Percentiles rank a stretch among this genome's conserved stretches.
These are phyloP conservation scores for Melaleuca alternifolia DNA, from an alignment of 345 rosid genomes.

Conservation along the genomic window DNA sequence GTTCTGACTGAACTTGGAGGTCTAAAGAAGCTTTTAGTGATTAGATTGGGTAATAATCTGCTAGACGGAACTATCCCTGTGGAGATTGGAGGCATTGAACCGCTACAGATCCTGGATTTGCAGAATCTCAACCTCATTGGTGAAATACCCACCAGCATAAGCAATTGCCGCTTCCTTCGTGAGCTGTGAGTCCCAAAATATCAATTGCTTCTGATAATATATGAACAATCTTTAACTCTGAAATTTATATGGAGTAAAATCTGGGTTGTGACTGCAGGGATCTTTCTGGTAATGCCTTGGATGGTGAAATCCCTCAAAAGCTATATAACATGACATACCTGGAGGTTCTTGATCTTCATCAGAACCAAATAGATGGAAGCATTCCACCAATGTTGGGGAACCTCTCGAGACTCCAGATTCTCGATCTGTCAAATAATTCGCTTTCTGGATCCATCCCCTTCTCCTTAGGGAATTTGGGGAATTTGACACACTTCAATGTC, in stretches of 20 bases:
- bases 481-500: slow-evolving; percentile 45
- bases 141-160: slow-evolving; percentile 47
- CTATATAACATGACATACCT: slow-evolving; percentile 60
- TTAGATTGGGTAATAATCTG: slow-evolving; percentile 65
- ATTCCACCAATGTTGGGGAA: slow-evolving; percentile 54
- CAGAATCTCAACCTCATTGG: slow-evolving; percentile 66
- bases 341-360: slow-evolving; percentile 66
- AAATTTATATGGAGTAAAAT: background rate
- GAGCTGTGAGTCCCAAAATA: slow-evolving; percentile 61
- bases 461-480: slow-evolving; percentile 49
- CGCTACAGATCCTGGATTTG: slow-evolving; percentile 67
- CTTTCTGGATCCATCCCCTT: slow-evolving; percentile 69
- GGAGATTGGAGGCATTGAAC: slow-evolving; percentile 54
- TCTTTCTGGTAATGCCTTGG: slow-evolving; percentile 64
- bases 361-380: slow-evolving; percentile 54
- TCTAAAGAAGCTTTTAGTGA: slow-evolving; percentile 46
- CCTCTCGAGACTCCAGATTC: slow-evolving; percentile 39
- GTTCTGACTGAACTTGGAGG: slow-evolving; percentile 42
- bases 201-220: background rate
- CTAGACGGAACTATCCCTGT: slow-evolving; percentile 52
- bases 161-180: slow-evolving; percentile 66
- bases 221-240: background rate
- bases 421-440: slow-evolving; percentile 61
- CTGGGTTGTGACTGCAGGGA: slow-evolving; percentile 56
- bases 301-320: slow-evolving; percentile 54